phyloP scores from a whole-genome alignment of 495 filamentous ascomycete genomes.

The Podospora conica region DNA sequence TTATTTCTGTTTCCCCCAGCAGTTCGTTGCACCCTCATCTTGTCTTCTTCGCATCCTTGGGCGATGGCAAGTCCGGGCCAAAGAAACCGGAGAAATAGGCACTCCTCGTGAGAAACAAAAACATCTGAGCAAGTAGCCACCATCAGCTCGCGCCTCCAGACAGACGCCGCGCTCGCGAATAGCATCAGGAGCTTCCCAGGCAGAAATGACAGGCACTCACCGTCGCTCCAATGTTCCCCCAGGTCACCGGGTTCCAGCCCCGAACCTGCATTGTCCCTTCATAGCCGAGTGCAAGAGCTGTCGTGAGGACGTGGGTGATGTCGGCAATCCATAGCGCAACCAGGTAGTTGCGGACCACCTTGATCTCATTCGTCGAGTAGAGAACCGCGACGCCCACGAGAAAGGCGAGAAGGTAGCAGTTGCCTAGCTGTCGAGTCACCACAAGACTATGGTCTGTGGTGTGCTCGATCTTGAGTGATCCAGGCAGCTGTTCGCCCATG shows the following conservation, averaged over 20 bases:
- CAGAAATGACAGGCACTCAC: conserved; percentile 25
- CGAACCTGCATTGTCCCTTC: conserved; percentile 46
- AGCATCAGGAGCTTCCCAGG: background rate
- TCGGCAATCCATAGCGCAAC: conserved; percentile 60
- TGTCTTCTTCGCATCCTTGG: conserved; percentile 11
- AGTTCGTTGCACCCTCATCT: background rate
- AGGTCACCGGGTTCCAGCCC: conserved; percentile 63
- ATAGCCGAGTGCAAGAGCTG: conserved; percentile 52
- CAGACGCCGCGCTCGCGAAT: background rate
- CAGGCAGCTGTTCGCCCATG: conserved; percentile 51
- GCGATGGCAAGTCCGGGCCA: conserved; percentile 34
- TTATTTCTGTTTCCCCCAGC: background rate
- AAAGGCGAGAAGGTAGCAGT: conserved; percentile 60
- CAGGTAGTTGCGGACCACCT: conserved; percentile 62
- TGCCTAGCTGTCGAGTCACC: conserved; percentile 52
- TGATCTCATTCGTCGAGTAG: conserved; percentile 56
- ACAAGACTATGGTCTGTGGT: conserved; percentile 23
- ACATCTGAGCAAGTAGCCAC: background rate
- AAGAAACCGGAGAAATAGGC: conserved; percentile 54
- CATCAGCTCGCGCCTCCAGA: background rate
- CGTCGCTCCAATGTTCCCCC: conserved; percentile 67
- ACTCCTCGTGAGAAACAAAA: conserved; percentile 50
- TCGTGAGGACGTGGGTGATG: conserved; percentile 62
- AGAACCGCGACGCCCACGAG: conserved; percentile 55
- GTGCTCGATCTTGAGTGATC: conserved; percentile 12